phyloP scores from a whole-genome alignment of 2,329 filamentous ascomycete genomes.

The Diaporthe citrichinensis region DNA sequence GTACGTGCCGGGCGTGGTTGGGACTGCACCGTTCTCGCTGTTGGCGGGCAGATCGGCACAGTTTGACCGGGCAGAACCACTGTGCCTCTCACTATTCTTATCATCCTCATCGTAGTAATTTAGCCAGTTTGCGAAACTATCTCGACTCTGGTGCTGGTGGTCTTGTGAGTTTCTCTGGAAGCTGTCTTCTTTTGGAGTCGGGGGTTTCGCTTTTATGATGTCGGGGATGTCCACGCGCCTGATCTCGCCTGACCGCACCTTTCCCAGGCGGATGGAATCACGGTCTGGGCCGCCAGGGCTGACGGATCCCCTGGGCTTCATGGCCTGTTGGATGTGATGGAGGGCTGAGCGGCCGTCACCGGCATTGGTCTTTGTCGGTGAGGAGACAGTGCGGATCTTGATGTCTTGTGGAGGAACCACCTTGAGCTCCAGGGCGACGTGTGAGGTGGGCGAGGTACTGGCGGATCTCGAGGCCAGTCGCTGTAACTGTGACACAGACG shows the following conservation, averaged over 20 bases:
- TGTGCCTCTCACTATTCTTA: neutral
- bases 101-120: constrained; percentile 30
- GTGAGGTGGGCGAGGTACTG: constrained; percentile 31
- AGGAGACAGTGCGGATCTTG: constrained; percentile 12
- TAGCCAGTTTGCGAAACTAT: constrained; percentile 35
- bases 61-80: neutral
- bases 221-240: neutral
- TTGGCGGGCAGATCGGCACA: neutral
- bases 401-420: constrained; percentile 31
- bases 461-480: constrained; percentile 18
- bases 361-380: constrained; percentile 4
- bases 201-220: constrained; percentile 9
- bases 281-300: constrained; percentile 6
- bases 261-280: constrained; percentile 24
- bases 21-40: neutral
- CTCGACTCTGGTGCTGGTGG: constrained; percentile 4
- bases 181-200: constrained; percentile 10
- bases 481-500: constrained; percentile 9
- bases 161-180: neutral
- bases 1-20: constrained; percentile 24
- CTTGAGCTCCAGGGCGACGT: constrained; percentile 36
- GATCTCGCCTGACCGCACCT: constrained; percentile 24
- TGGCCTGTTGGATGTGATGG: constrained; percentile 32
- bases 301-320: constrained; percentile 8
- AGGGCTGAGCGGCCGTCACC: constrained; percentile 30